These are phyloP conservation scores for Rhizopogon rudus DNA, from an alignment of 768 basidiomycete genomes.

Conservation along the genomic window DNA sequence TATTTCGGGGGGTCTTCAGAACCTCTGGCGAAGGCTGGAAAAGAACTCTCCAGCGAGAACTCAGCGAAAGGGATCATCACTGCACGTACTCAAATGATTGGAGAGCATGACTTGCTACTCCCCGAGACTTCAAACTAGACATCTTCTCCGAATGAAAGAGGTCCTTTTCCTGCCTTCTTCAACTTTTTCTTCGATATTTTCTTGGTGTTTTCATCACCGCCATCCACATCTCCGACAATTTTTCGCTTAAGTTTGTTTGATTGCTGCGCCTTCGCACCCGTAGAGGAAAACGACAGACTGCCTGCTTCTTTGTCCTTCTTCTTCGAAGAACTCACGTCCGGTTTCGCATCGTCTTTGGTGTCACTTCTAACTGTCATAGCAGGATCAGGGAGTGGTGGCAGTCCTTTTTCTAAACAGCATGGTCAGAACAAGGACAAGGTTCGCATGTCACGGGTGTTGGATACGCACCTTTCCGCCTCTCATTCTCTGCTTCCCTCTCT, in stretches of 20 bases:
- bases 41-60: neutral
- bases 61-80: neutral
- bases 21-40: neutral
- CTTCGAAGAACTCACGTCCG: conserved; percentile 12
- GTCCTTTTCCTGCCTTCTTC: conserved; percentile 41
- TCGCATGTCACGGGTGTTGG: neutral
- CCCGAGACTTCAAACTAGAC: conserved; percentile 4
- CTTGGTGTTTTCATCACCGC: conserved; percentile 19
- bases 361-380: conserved; percentile 16
- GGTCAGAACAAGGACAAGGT: conserved; percentile 2
- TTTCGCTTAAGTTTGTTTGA: conserved; percentile 31
- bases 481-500: conserved; percentile 72
- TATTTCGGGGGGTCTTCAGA: neutral
- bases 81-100: neutral
- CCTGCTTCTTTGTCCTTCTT: conserved; percentile 17
- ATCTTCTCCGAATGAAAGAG: conserved; percentile 32
- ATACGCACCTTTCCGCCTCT: conserved; percentile 61
- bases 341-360: conserved; percentile 24
- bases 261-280: conserved; percentile 19
- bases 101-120: neutral
- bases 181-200: conserved; percentile 46
- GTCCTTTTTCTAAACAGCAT: conserved; percentile 49
- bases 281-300: conserved; percentile 37
- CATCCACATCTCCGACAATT: conserved; percentile 28
- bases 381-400: conserved; percentile 46